Percentiles rank a stretch among this genome's conserved stretches.
phyloP scores from a whole-genome alignment of 164 flowering plant genomes.

The Magnolia officinalis region DNA sequence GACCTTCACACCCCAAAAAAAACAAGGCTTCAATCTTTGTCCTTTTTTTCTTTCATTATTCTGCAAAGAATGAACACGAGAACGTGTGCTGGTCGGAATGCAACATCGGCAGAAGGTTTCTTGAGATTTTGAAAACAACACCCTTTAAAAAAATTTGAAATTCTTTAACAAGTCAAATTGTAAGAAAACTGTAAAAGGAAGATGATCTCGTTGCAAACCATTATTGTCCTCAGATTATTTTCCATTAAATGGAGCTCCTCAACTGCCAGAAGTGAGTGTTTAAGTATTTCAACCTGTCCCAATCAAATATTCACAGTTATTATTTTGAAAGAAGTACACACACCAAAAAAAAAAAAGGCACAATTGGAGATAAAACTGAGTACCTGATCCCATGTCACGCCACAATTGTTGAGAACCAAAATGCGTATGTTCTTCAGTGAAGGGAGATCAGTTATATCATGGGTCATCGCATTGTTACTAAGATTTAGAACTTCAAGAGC shows the following conservation, averaged over 20 bases:
- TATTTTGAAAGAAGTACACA: not conserved
- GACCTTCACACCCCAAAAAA: too few relatives aligned
- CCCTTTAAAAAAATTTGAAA: too few relatives aligned
- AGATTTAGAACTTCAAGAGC: constrained; percentile 64
- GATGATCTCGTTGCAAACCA: constrained; percentile 30
- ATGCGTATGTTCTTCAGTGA: constrained; percentile 48
- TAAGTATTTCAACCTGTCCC: constrained; percentile 71
- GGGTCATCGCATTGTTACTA: constrained; percentile 51
- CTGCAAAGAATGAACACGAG: too few relatives aligned
- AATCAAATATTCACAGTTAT: constrained; percentile 4
- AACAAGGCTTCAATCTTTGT: too few relatives aligned
- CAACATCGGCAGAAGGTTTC: too few relatives aligned
- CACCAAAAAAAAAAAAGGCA: not conserved
- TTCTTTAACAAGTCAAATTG: not conserved
- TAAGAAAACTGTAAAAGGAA: not conserved
- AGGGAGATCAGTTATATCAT: constrained; percentile 41
- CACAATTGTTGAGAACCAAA: constrained; percentile 71
- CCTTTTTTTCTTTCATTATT: too few relatives aligned
- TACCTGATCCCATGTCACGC: constrained; percentile 79
- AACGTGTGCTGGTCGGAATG: too few relatives aligned
- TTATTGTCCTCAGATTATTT: constrained; percentile 54
- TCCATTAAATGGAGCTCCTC: constrained; percentile 92
- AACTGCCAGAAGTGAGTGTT: constrained; percentile 52
- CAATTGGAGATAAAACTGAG: not conserved
- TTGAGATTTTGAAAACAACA: too few relatives aligned